These are phyloP conservation scores for Leccinum subrobustum DNA, from an alignment of 1,284 basidiomycete genomes.

Conservation along the genomic window DNA sequence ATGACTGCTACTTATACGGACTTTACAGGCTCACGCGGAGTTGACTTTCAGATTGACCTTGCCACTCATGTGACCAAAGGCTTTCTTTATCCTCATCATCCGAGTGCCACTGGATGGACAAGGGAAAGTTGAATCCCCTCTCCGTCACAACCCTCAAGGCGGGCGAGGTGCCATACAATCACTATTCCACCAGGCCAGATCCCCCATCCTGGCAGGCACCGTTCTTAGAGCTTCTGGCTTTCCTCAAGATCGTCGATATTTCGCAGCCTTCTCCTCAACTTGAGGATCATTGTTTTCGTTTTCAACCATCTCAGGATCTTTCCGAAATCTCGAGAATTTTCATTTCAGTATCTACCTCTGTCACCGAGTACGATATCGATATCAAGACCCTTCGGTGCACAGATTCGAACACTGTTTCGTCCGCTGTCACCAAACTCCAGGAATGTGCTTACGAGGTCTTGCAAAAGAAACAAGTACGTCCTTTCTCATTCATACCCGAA, in stretches of 20 bases:
- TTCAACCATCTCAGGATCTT: slow-evolving; percentile 22
- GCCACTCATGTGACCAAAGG: slow-evolving; percentile 10
- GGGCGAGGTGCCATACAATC: not conserved
- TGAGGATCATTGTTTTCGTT: slow-evolving; percentile 11
- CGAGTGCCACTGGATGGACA: slow-evolving; percentile 15
- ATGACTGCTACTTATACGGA: not conserved
- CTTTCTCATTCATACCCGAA: not conserved
- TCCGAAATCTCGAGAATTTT: slow-evolving; percentile 16
- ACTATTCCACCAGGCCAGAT: not conserved
- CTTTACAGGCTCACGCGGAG: slow-evolving; percentile 2
- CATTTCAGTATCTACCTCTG: slow-evolving; percentile 10
- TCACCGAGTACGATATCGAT: slow-evolving; percentile 14
- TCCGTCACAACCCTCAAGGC: slow-evolving; percentile 13
- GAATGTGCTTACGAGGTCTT: slow-evolving; percentile 11
- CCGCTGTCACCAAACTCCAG: slow-evolving; percentile 8
- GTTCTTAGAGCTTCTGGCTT: slow-evolving; percentile 13
- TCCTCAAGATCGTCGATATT: slow-evolving; percentile 9
- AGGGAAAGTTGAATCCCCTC: not conserved
- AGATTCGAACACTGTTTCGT: not conserved
- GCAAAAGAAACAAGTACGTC: slow-evolving; percentile 7
- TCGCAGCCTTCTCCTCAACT: not conserved
- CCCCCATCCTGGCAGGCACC: slow-evolving; percentile 8
- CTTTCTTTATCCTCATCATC: slow-evolving; percentile 5
- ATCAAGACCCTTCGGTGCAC: not conserved
- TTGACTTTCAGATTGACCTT: not conserved